Percentiles rank a stretch among this genome's conserved stretches.
phyloP scores from a whole-genome alignment of 75 land plant genomes.

The Selaginella tamariscina region DNA sequence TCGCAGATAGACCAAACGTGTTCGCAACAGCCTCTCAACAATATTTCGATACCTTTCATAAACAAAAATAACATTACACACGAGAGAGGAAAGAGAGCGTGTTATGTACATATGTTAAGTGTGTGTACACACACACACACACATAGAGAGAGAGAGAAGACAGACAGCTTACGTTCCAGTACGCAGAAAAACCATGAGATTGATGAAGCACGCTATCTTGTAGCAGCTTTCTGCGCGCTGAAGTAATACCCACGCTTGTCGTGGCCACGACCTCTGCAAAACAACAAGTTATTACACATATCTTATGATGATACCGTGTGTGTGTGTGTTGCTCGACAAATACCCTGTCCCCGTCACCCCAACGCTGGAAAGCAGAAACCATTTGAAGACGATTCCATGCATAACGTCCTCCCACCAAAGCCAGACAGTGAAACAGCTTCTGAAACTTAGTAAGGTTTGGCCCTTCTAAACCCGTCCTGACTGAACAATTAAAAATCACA shows the following conservation, averaged over 20 bases:
- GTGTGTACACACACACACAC: too few relatives aligned
- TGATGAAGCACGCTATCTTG: slow-evolving; percentile 58
- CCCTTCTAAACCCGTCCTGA: slow-evolving; percentile 91
- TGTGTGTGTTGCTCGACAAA: not conserved
- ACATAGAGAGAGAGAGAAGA: too few relatives aligned
- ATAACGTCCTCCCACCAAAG: slow-evolving; percentile 79
- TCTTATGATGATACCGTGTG: not conserved
- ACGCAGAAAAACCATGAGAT: slow-evolving; percentile 63
- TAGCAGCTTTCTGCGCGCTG: slow-evolving; percentile 71
- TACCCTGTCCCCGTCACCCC: slow-evolving; percentile 89
- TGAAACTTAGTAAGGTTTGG: slow-evolving; percentile 69
- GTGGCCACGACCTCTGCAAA: slow-evolving; percentile 53
- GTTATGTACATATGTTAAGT: not conserved
- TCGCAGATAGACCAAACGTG: slow-evolving; percentile 79
- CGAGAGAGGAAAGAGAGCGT: not conserved
- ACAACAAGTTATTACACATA: not conserved
- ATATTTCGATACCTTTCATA: slow-evolving; percentile 62
- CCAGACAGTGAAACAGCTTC: slow-evolving; percentile 71
- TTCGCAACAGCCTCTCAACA: slow-evolving; percentile 62
- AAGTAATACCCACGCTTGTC: slow-evolving; percentile 56
- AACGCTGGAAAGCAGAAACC: slow-evolving; percentile 89
- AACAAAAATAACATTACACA: slow-evolving; percentile 6
- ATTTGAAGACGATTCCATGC: slow-evolving; percentile 79
- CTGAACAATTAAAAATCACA: slow-evolving; percentile 26
- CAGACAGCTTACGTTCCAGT: slow-evolving; percentile 52